These are phyloP conservation scores for Aspergillus ochraceoroseus DNA, from an alignment of 2,329 filamentous ascomycete species.

Conservation along the genomic window DNA sequence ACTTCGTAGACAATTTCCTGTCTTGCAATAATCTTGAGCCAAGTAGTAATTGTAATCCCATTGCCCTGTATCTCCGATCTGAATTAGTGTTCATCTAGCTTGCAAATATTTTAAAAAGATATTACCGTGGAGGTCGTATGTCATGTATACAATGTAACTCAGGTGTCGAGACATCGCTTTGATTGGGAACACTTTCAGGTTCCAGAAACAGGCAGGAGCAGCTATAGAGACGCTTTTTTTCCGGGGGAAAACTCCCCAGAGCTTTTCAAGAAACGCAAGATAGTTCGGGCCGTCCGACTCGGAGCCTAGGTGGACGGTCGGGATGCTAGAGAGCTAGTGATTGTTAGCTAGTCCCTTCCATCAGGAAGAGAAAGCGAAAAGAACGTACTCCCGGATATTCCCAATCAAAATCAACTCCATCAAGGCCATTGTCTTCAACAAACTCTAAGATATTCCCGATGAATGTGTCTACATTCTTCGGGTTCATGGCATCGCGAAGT, in stretches of 20 bases:
- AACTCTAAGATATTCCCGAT: constrained; percentile 32
- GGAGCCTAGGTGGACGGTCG: constrained; percentile 30
- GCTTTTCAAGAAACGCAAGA: constrained; percentile 28
- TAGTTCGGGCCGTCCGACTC: constrained; percentile 35
- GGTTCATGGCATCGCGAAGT: constrained; percentile 35
- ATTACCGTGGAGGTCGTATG: constrained; percentile 34
- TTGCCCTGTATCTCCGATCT: constrained; percentile 3
- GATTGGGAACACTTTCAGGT: constrained; percentile 31
- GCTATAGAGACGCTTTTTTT: constrained; percentile 26
- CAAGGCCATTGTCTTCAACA: constrained; percentile 11
- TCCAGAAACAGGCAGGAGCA: constrained; percentile 31
- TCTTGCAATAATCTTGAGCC: constrained; percentile 21
- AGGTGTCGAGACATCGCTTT: constrained; percentile 24
- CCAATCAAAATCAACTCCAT: constrained; percentile 17
- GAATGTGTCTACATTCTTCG: constrained; percentile 38
- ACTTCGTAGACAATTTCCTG: constrained; percentile 36
- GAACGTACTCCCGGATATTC: constrained; percentile 11
- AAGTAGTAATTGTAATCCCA: constrained; percentile 14
- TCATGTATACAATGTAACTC: constrained; percentile 40
- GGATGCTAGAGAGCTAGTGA: constrained; percentile 28
- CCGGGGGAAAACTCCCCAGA: constrained; percentile 21
- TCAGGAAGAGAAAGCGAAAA: background rate
- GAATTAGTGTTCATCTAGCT: background rate
- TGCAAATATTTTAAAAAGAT: background rate
- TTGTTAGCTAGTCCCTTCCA: background rate